Evolutionary conservation across 257 asterid genomes (phyloP).

Genomic region (Ilex asprella): DNA sequence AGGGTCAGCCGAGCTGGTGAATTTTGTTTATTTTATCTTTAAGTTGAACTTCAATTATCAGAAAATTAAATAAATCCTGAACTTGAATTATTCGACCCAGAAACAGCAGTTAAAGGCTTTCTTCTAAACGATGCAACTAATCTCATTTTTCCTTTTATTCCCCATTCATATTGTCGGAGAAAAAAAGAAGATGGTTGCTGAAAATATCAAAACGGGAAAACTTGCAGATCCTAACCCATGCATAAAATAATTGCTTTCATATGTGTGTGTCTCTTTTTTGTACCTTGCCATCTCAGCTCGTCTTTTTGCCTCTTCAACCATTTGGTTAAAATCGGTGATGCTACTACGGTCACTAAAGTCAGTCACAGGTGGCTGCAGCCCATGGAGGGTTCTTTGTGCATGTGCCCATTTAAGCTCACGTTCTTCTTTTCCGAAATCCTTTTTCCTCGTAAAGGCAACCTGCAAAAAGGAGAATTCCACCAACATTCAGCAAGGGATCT

Average conservation of each 20-base stretch:
- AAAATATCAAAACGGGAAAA: too few relatives aligned
- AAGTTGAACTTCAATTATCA: too few relatives aligned
- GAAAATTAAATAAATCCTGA: too few relatives aligned
- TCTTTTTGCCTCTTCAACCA: conserved; percentile 59
- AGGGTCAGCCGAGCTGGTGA: too few relatives aligned
- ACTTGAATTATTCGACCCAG: too few relatives aligned
- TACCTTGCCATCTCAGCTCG: conserved; percentile 77
- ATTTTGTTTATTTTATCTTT: too few relatives aligned
- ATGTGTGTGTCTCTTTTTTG: background rate
- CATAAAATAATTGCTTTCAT: too few relatives aligned
- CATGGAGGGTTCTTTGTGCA: conserved; percentile 61
- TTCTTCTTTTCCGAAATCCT: conserved; percentile 67
- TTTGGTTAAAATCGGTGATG: conserved; percentile 45
- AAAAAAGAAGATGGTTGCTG: too few relatives aligned
- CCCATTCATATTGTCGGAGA: too few relatives aligned
- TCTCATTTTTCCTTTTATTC: too few relatives aligned
- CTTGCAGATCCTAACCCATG: too few relatives aligned
- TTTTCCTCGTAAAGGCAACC: conserved; percentile 54
- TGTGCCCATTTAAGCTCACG: conserved; percentile 64
- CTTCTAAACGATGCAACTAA: background rate
- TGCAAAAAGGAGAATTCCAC: conserved; percentile 3
- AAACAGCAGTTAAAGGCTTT: background rate
- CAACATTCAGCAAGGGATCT: background rate
- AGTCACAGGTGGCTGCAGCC: conserved; percentile 53
- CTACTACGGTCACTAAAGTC: conserved; percentile 25